These are phyloP conservation scores for Knufia petricola DNA, from an alignment of 2,329 filamentous ascomycete species.

Conservation along the genomic window DNA sequence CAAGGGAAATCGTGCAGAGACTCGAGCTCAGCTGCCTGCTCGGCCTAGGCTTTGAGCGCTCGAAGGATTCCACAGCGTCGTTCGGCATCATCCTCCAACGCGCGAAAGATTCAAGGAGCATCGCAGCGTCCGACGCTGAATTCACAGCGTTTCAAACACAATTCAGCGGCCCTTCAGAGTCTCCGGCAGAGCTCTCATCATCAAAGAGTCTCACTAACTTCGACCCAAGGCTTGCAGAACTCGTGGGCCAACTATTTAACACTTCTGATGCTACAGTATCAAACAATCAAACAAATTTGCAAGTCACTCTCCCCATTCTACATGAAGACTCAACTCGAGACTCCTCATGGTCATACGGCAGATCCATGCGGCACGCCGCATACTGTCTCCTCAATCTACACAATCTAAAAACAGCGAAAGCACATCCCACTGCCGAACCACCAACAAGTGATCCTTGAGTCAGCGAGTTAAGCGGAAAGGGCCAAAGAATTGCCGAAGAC, in stretches of 20 bases:
- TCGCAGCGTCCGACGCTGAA: slow-evolving; percentile 14
- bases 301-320: slow-evolving; percentile 57
- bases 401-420: background rate
- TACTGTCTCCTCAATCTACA: slow-evolving; percentile 40
- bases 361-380: slow-evolving; percentile 42
- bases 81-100: slow-evolving; percentile 24
- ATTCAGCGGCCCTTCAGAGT: slow-evolving; percentile 22
- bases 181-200: background rate
- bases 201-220: slow-evolving; percentile 20
- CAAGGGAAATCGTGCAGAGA: slow-evolving; percentile 23
- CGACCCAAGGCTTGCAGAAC: slow-evolving; percentile 44
- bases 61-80: slow-evolving; percentile 23
- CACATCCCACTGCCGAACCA: too few relatives aligned
- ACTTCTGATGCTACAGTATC: slow-evolving; percentile 1
- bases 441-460: slow-evolving; percentile 16
- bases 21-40: slow-evolving; percentile 29
- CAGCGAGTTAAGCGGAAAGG: slow-evolving; percentile 18
- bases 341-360: slow-evolving; percentile 50
- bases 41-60: slow-evolving; percentile 34
- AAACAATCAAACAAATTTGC: slow-evolving; percentile 21
- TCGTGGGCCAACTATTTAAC: slow-evolving; percentile 35
- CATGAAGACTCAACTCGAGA: slow-evolving; percentile 47
- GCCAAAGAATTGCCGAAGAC: slow-evolving; percentile 25
- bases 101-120: slow-evolving; percentile 21
- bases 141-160: slow-evolving; percentile 30